A percentile compares a stretch with the other conserved stretches of the same genome.
Evolutionary conservation across 140 eudicot species (phyloP).

Genomic region (Bidens hawaiensis): DNA sequence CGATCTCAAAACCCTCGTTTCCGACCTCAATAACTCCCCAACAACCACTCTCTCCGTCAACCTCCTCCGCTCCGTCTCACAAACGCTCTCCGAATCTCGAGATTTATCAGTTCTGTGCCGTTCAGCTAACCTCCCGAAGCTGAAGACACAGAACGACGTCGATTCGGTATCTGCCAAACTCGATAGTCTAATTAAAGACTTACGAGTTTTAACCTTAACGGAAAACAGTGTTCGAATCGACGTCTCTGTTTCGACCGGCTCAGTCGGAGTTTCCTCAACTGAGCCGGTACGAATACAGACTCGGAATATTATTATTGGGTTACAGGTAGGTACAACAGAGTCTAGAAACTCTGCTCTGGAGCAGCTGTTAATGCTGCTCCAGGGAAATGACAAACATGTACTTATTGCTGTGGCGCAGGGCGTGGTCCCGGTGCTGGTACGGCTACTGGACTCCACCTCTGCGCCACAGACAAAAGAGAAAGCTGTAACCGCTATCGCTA

Average conservation of each 20-base stretch:
- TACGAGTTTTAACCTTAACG: slow-evolving; percentile 46
- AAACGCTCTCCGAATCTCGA: slow-evolving; percentile 41
- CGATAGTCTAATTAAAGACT: slow-evolving; percentile 43
- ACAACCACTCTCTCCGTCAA: no score
- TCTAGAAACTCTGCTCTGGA: no score
- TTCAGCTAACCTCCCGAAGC: slow-evolving; percentile 45
- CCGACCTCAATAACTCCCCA: no score
- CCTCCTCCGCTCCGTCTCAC: slow-evolving; percentile 52
- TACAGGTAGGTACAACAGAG: slow-evolving; percentile 78
- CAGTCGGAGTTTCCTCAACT: neutral
- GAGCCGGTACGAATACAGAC: slow-evolving; percentile 54
- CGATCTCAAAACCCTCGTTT: slow-evolving; percentile 45
- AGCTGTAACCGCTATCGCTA: slow-evolving; percentile 59
- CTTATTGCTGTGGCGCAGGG: slow-evolving; percentile 84
- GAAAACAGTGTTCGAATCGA: slow-evolving; percentile 45
- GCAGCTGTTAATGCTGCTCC: no score
- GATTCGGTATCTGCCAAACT: slow-evolving; percentile 58
- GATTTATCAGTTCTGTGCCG: slow-evolving; percentile 47
- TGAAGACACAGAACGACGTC: slow-evolving; percentile 80
- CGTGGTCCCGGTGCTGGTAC: slow-evolving; percentile 75
- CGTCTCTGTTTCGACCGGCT: no score
- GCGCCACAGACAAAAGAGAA: slow-evolving; percentile 63
- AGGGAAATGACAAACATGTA: slow-evolving; percentile 75
- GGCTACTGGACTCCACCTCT: slow-evolving; percentile 56
- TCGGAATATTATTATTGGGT: slow-evolving; percentile 58